Conservation (phyloP, 352 stramenopile species). For the Phytophthora sp. region DNA sequence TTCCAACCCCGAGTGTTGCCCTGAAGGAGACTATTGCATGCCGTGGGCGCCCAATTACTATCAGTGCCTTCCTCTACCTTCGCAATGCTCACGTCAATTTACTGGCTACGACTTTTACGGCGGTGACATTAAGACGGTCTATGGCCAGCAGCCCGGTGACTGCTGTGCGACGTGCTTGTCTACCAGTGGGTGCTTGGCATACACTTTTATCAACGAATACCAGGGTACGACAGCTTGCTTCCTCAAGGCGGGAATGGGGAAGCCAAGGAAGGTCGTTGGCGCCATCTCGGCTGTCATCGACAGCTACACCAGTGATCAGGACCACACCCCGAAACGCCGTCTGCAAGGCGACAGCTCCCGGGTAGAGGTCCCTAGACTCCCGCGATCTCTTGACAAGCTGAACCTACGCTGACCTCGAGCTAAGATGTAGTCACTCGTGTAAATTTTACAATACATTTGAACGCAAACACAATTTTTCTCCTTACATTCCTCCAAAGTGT, state of each 20-base stretch:
- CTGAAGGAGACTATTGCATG: conserved; percentile 48
- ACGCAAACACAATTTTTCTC: no score
- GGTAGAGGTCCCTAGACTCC: neutral
- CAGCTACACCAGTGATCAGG: conserved; percentile 38
- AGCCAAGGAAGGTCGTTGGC: conserved; percentile 33
- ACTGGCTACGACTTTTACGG: conserved; percentile 58
- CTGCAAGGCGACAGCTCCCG: conserved; percentile 10
- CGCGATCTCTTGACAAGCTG: conserved; percentile 9
- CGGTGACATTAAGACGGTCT: conserved; percentile 50
- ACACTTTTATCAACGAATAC: conserved; percentile 56
- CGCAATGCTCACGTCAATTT: conserved; percentile 44
- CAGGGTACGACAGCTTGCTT: conserved; percentile 41
- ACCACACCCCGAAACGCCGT: conserved; percentile 34
- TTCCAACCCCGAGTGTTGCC: conserved; percentile 40
- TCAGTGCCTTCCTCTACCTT: conserved; percentile 43
- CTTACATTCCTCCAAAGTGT: no score
- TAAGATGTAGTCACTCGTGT: conserved; percentile 5
- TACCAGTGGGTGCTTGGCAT: conserved; percentile 51
- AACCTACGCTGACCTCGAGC: no score
- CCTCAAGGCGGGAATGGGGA: conserved; percentile 44
- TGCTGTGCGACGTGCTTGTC: conserved; percentile 53
- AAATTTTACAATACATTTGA: no score
- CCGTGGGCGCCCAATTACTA: conserved; percentile 44
- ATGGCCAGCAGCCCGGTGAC: conserved; percentile 33
- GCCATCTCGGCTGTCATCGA: conserved; percentile 46